Evolutionary conservation across 805 yeast genomes (phyloP).

Genomic region (Saccharomycopsis sp.): DNA sequence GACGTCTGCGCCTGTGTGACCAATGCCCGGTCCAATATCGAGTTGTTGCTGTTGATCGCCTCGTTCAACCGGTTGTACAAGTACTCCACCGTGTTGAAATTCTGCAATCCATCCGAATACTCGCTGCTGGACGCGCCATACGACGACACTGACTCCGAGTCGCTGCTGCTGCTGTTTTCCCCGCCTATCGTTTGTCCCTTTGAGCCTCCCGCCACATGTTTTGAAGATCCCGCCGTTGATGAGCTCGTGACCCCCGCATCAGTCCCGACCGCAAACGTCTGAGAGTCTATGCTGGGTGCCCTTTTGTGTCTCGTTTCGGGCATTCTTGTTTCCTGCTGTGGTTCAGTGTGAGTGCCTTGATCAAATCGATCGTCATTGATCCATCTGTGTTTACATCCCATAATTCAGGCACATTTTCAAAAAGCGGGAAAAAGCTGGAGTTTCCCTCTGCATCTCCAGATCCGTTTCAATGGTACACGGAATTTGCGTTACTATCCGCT

Average conservation of each 20-base stretch:
- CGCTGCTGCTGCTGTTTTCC: constrained; percentile 1
- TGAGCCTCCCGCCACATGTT: background rate
- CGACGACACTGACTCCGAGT: constrained; percentile 15
- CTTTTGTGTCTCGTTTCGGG: background rate
- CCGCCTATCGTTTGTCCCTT: background rate
- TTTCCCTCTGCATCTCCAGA: no score
- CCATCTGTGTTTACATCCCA: no score
- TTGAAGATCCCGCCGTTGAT: background rate
- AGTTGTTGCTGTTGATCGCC: constrained; percentile 14
- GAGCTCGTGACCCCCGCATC: background rate
- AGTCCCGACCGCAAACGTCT: background rate
- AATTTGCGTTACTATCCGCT: no score
- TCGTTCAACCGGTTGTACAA: constrained; percentile 11
- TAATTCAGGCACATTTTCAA: no score
- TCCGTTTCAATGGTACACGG: no score
- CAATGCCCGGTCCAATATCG: constrained; percentile 18
- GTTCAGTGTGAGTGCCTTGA: background rate
- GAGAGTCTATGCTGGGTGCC: background rate
- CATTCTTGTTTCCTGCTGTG: background rate
- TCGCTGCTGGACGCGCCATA: constrained; percentile 6
- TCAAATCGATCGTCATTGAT: no score
- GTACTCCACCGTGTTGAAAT: constrained; percentile 17
- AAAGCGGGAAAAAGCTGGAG: no score
- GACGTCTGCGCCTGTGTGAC: constrained; percentile 21
- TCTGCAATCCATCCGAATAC: background rate